These are phyloP conservation scores for Botrytis fragariae DNA, from an alignment of 2,329 filamentous ascomycete species.

Conservation along the genomic window DNA sequence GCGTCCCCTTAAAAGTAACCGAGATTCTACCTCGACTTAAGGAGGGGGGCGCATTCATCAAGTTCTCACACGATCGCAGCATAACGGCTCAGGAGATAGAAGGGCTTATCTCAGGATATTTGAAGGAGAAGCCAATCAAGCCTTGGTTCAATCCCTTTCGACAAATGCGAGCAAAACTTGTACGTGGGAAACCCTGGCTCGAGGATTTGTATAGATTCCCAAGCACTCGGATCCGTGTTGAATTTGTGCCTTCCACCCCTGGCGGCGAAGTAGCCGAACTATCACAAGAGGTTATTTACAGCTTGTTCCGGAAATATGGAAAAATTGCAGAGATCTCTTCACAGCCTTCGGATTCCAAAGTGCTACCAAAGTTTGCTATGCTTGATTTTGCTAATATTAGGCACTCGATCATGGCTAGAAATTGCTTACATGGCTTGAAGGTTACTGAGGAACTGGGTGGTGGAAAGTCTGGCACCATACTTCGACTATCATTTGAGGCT, in stretches of 20 bases:
- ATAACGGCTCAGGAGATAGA: conserved; percentile 55
- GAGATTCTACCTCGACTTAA: conserved; percentile 82
- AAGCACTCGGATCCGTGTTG: conserved; percentile 71
- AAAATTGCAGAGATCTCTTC: conserved; percentile 83
- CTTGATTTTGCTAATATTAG: conserved; percentile 69
- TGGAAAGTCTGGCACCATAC: conserved; percentile 69
- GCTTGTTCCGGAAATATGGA: conserved; percentile 83
- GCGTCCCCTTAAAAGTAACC: conserved; percentile 65
- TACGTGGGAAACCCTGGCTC: conserved; percentile 86
- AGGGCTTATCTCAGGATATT: conserved; percentile 55
- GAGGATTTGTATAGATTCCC: conserved; percentile 88
- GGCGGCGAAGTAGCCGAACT: conserved; percentile 74
- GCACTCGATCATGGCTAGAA: conserved; percentile 37
- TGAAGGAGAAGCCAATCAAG: conserved; percentile 69
- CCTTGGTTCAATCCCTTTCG: conserved; percentile 90
- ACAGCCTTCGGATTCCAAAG: conserved; percentile 83
- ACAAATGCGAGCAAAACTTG: conserved; percentile 66
- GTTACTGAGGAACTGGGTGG: conserved; percentile 68
- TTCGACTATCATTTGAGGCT: conserved; percentile 82
- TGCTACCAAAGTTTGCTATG: conserved; percentile 74
- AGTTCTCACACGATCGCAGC: conserved; percentile 59
- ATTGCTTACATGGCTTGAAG: conserved; percentile 79
- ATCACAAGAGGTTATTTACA: conserved; percentile 82
- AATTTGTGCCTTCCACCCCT: conserved; percentile 73
- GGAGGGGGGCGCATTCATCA: conserved; percentile 92